These are phyloP conservation scores for Geotrichum klebahnii DNA, from an alignment of 1,139 yeast genomes.

Conservation along the genomic window DNA sequence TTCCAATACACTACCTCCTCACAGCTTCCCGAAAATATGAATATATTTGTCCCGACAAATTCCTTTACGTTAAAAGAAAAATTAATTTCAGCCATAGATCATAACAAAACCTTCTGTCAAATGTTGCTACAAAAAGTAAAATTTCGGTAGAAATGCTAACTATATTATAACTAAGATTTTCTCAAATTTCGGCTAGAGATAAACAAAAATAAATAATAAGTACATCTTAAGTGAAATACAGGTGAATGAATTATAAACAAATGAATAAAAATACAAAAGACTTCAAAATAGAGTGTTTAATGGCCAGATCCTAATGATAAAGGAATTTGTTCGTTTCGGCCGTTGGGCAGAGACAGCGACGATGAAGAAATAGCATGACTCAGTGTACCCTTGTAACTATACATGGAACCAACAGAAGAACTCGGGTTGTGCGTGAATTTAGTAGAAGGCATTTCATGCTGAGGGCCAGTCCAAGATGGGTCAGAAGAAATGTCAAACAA, in stretches of 20 bases:
- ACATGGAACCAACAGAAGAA: constrained; percentile 4
- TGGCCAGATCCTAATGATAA: constrained; percentile 24
- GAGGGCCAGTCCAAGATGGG: constrained; percentile 33
- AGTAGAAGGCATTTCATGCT: constrained; percentile 13
- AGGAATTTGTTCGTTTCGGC: constrained; percentile 29
- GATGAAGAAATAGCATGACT: not conserved
- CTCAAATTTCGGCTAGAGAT: too few species aligned
- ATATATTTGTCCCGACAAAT: too few species aligned
- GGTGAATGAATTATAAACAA: not conserved
- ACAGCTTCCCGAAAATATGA: too few species aligned
- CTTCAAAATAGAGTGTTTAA: not conserved
- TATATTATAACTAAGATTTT: too few species aligned
- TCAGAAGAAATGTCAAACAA: constrained; percentile 34
- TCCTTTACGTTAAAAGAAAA: too few species aligned
- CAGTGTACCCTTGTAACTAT: constrained; percentile 2
- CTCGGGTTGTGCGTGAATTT: constrained; percentile 3
- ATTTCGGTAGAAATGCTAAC: too few species aligned
- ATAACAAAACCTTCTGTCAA: too few species aligned
- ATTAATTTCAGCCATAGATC: too few species aligned
- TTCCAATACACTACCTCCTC: too few species aligned
- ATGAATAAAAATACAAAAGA: not conserved
- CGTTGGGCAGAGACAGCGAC: constrained; percentile 26
- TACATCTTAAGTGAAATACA: constrained; percentile 2
- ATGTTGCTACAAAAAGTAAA: too few species aligned
- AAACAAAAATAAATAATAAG: too few species aligned